Base-by-base conservation (phyloP, 2,329 filamentous ascomycete genomes). In the Pseudogymnoascus sp. region DNA sequence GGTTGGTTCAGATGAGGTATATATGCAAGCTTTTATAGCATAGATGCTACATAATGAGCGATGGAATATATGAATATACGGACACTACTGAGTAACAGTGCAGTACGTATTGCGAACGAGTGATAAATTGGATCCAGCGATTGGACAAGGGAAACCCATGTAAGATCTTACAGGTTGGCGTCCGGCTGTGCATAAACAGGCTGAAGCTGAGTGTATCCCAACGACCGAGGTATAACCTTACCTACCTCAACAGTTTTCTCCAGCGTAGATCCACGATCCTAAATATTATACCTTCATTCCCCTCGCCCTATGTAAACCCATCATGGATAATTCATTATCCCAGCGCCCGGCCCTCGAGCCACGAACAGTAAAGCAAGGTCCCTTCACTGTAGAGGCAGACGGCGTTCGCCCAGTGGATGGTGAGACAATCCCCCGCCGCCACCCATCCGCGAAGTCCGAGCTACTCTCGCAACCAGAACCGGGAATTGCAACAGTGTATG, bases 401-500 rank as follows among this genome's bases (percentile, higher is more conserved):
- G 85, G 84, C 65, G 81, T 77, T 65, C 74, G 82, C 69, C 81
- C 82, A 65, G 80, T 84, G 64, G 78, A 85, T 5, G 88, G 88
- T 73, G 87, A 90, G 77, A 89, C 87, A n/a, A 84, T 89, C 66
- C 87, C 87, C 22, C 83, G 86, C 66, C 80, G 87, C 66, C 82
- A 89, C 74, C 78, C 81, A 22, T 71, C 73, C 22, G 79, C 81
- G 64, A 84, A 84, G 71, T 80, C 89, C 67, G 79, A 78, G 59
- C 82, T 90, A 63, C 76, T 78, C 62, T 72, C 78, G 33, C 78
- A 75, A 6, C 85, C 86, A 2, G 77, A 81, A 19, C 79, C 83
- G 31, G 84, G 69, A 56, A 82, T 93, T 72, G 79, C 81, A 46
- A 96, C 91, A 65, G 80, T 88, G 68, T 92, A 86, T 77, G 91